These are phyloP conservation scores for Elaeis oleifera DNA, from an alignment of 202 grass and related monocot genomes.

Conservation along the genomic window DNA sequence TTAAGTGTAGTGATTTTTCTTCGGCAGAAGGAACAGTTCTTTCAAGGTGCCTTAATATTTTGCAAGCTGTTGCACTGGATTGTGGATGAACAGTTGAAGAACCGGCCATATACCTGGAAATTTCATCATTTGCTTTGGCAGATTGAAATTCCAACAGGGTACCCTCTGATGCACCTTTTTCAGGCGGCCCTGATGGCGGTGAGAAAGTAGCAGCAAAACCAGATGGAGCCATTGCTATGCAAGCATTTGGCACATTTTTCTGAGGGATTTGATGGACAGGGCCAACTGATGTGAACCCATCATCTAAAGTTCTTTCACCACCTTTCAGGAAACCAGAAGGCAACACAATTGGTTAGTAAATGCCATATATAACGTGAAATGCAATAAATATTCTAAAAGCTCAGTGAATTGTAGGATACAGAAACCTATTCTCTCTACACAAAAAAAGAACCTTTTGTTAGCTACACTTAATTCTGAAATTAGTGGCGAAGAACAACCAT, in stretches of 20 bases:
- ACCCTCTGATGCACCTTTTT: conserved; percentile 28
- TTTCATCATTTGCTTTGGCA: conserved; percentile 27
- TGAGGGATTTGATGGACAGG: conserved; percentile 15
- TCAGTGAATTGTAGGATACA: no score
- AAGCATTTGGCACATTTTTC: conserved; percentile 18
- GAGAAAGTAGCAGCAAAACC: conserved; percentile 15
- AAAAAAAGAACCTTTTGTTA: no score
- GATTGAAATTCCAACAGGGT: conserved; percentile 1
- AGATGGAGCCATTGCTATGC: conserved; percentile 13
- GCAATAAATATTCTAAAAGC: no score
- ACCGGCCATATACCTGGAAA: conserved; percentile 18
- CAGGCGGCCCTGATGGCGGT: conserved; percentile 10
- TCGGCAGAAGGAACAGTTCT: conserved; percentile 48
- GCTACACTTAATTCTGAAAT: no score
- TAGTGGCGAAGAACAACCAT: no score
- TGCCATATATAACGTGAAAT: no score
- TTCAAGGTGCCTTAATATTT: conserved; percentile 65
- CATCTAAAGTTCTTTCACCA: conserved; percentile 17
- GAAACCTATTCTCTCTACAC: no score
- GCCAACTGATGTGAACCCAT: conserved; percentile 19
- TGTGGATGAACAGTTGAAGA: conserved; percentile 47
- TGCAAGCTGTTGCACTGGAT: conserved; percentile 44
- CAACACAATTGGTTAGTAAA: no score
- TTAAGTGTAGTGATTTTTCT: conserved; percentile 34
- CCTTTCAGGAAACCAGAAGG: conserved; percentile 21